These are phyloP conservation scores for Stentor roeselii DNA, from an alignment of 73 alveolate species.

Conservation along the genomic window DNA sequence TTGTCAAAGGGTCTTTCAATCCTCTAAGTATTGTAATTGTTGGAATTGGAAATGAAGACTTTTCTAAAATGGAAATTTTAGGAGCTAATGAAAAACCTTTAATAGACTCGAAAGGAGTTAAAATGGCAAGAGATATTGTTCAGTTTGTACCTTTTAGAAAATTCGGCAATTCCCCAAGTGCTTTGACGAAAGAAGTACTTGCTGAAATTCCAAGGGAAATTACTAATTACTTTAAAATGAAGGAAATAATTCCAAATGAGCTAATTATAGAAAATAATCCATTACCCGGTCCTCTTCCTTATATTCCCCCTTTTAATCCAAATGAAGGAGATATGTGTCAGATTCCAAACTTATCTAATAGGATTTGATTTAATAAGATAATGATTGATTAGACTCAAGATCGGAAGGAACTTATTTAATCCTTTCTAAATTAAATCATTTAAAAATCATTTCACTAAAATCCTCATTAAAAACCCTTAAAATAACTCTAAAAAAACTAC, in stretches of 20 bases:
- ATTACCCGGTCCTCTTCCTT: no score
- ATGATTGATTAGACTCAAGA: no score
- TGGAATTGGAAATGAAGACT: slow-evolving; percentile 69
- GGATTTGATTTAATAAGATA: no score
- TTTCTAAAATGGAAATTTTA: slow-evolving; percentile 51
- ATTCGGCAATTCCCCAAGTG: slow-evolving; percentile 13
- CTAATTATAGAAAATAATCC: no score
- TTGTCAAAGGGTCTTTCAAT: slow-evolving; percentile 24
- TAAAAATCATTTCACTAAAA: no score
- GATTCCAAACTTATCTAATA: no score
- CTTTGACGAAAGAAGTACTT: slow-evolving; percentile 31
- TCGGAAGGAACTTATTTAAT: no score
- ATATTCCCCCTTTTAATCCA: no score
- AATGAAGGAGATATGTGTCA: no score
- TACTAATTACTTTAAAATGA: neutral
- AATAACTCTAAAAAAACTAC: no score
- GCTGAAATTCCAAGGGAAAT: slow-evolving; percentile 39
- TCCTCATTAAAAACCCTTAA: no score
- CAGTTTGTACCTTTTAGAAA: slow-evolving; percentile 39
- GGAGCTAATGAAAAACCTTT: slow-evolving; percentile 58
- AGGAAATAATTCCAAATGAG: slow-evolving; percentile 17
- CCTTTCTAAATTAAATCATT: no score
- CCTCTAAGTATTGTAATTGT: slow-evolving; percentile 43
- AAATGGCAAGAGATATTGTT: slow-evolving; percentile 37
- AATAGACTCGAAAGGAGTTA: slow-evolving; percentile 37